Conservation (phyloP, 2,329 filamentous ascomycete species). For the Chaetomiaceae sp. region DNA sequence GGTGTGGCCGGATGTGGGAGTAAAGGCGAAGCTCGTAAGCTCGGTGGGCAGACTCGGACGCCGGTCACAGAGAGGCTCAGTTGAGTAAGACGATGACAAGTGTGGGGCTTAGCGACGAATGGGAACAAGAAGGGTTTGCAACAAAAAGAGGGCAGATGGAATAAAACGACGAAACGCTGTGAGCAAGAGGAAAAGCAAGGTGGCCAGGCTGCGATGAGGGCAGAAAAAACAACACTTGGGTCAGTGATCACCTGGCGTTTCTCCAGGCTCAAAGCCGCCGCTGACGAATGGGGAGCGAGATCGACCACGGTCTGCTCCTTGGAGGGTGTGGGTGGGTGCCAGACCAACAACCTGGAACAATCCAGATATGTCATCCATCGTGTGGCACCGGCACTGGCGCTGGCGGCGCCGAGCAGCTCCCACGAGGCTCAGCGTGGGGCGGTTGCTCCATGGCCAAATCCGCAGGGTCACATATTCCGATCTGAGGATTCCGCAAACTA, state of each 20-base stretch:
- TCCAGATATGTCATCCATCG: slow-evolving; percentile 7
- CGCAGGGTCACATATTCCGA: neutral
- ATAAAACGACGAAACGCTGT: neutral
- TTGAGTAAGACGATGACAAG: neutral
- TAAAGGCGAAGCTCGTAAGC: neutral
- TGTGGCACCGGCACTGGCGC: slow-evolving; percentile 5
- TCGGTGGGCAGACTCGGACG: slow-evolving; percentile 2
- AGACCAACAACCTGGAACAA: neutral
- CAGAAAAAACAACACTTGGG: neutral
- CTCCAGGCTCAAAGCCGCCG: neutral
- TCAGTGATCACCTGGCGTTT: slow-evolving; percentile 6
- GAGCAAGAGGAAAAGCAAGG: neutral
- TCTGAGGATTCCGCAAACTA: too few relatives aligned
- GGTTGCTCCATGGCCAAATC: neutral
- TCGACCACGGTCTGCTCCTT: neutral
- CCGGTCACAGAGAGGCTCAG: slow-evolving; percentile 6
- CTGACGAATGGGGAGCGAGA: slow-evolving; percentile 9
- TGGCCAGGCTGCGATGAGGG: neutral
- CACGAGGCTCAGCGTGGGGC: slow-evolving; percentile 14
- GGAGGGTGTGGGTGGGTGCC: too few relatives aligned
- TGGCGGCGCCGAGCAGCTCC: neutral
- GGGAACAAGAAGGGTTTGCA: neutral
- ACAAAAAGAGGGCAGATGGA: neutral
- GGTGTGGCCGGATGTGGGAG: neutral
- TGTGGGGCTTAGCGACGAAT: neutral